These are phyloP conservation scores for Mucor saturninus DNA, from an alignment of 371 early-diverging fungal genomes.

Conservation along the genomic window DNA sequence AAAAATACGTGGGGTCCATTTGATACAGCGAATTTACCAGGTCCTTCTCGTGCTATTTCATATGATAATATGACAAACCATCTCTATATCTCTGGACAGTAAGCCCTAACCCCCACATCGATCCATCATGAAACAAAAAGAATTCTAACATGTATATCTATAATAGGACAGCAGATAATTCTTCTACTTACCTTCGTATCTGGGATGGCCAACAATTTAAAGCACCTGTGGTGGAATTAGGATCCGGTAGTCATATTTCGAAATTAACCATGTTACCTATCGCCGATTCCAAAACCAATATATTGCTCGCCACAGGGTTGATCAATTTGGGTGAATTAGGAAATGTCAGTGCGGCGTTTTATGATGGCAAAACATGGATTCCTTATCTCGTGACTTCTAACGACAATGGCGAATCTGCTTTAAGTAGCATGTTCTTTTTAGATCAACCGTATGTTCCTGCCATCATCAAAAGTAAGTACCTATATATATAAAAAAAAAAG, in stretches of 20 bases:
- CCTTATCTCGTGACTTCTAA: conserved; percentile 67
- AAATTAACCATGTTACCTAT: conserved; percentile 32
- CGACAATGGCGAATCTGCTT: conserved; percentile 32
- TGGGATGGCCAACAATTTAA: conserved; percentile 50
- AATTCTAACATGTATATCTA: not conserved
- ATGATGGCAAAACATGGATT: conserved; percentile 64
- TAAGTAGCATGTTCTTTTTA: conserved; percentile 57
- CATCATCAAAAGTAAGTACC: not conserved
- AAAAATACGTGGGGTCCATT: conserved; percentile 50
- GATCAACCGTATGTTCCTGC: conserved; percentile 20
- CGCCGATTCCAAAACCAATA: conserved; percentile 1
- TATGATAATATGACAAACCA: conserved; percentile 40
- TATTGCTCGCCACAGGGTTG: conserved; percentile 52
- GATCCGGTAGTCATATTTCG: conserved; percentile 39
- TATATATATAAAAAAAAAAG: no score
- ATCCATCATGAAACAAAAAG: no score
- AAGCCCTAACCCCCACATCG: not conserved
- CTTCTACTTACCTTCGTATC: conserved; percentile 30
- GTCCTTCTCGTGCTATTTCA: conserved; percentile 40
- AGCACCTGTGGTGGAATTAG: conserved; percentile 20
- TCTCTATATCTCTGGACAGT: conserved; percentile 48
- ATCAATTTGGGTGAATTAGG: conserved; percentile 49
- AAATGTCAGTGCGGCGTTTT: conserved; percentile 68
- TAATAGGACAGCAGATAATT: conserved; percentile 8
- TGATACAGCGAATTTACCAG: conserved; percentile 44